These are phyloP conservation scores for Heimioporus retisporus DNA, from an alignment of 1,284 basidiomycete species.

Conservation along the genomic window DNA sequence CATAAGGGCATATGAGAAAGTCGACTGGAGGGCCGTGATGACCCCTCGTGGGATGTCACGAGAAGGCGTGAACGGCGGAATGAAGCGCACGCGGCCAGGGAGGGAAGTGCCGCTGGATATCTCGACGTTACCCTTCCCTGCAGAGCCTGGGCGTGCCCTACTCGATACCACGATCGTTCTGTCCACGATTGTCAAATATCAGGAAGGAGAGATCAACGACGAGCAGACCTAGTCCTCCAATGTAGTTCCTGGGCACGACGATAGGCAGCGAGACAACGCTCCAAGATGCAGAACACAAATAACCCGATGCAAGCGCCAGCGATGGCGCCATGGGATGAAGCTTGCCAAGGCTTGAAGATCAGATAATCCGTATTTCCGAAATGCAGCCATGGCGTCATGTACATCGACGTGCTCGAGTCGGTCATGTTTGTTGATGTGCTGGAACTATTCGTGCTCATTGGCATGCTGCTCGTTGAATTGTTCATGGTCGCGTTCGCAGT, in stretches of 20 bases:
- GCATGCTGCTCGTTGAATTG: too few species aligned
- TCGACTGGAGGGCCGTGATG: constrained; percentile 65
- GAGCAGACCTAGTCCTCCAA: constrained; percentile 69
- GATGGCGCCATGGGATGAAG: constrained; percentile 72
- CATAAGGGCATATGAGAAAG: constrained; percentile 73
- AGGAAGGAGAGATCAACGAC: neutral
- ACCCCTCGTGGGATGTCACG: constrained; percentile 74
- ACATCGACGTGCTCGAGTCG: constrained; percentile 11
- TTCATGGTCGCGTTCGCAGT: too few species aligned
- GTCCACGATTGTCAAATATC: neutral
- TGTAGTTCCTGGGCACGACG: constrained; percentile 60
- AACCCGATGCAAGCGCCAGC: constrained; percentile 81
- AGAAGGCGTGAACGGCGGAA: constrained; percentile 67
- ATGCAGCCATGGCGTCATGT: constrained; percentile 73
- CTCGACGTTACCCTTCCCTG: constrained; percentile 10
- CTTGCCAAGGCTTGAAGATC: constrained; percentile 76
- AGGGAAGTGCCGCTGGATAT: neutral
- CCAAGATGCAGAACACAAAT: constrained; percentile 72
- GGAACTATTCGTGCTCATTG: too few species aligned
- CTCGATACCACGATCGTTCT: constrained; percentile 22
- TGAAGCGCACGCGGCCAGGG: constrained; percentile 34
- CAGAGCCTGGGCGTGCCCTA: neutral
- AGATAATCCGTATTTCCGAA: constrained; percentile 71
- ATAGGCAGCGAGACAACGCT: constrained; percentile 71
- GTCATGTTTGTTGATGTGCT: neutral